Evolutionary conservation across 83 land plant genomes (phyloP).

Genomic region (Picea abies): DNA sequence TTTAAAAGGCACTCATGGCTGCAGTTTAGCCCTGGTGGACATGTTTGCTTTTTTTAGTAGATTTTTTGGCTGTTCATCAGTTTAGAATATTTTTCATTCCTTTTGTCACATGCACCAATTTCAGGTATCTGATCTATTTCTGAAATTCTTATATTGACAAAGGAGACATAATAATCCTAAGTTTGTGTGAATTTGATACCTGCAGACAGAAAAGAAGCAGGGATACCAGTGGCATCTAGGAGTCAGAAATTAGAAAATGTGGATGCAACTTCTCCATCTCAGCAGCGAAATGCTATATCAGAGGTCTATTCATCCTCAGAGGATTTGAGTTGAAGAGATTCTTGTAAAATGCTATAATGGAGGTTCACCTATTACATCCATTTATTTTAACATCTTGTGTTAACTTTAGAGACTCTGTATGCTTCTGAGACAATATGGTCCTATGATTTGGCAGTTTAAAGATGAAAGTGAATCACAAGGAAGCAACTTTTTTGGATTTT

Average conservation of each 20-base stretch:
- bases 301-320: slow-evolving; percentile 7
- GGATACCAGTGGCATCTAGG: neutral
- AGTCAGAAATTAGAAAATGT: neutral
- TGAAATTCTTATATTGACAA: neutral
- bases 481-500: slow-evolving; percentile 29
- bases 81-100: neutral
- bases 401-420: neutral
- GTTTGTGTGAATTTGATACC: neutral
- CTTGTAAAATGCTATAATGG: neutral
- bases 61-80: neutral
- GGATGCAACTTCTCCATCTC: slow-evolving; percentile 6
- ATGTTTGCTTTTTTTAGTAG: neutral
- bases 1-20: neutral
- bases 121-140: neutral
- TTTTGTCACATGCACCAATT: neutral
- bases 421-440: neutral
- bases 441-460: slow-evolving; percentile 2
- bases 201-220: slow-evolving; percentile 4
- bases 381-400: neutral
- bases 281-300: neutral
- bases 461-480: slow-evolving; percentile 2
- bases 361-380: neutral
- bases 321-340: neutral
- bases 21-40: neutral
- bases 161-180: neutral